These are phyloP conservation scores for Dunaliella primolecta DNA, from an alignment of 139 green algal species.

Conservation along the genomic window DNA sequence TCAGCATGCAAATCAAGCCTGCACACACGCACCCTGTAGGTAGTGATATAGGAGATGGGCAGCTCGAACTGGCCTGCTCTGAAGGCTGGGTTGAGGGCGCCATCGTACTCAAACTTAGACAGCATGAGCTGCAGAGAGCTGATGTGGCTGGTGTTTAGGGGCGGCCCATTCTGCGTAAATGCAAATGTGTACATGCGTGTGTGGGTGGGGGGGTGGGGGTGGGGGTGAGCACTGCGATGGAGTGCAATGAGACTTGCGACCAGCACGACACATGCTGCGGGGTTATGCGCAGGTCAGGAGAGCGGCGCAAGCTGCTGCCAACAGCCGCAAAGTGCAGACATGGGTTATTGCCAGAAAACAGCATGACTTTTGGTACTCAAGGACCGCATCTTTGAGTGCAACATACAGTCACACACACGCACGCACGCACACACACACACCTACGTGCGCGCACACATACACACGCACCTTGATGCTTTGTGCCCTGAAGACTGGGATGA, in stretches of 20 bases:
- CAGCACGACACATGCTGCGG: too few species aligned
- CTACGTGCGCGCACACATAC: neutral
- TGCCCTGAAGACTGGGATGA: conserved; percentile 82
- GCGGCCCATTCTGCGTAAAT: conserved; percentile 14
- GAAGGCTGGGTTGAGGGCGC: conserved; percentile 86
- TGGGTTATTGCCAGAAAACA: too few species aligned
- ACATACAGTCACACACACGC: neutral
- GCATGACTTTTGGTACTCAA: too few species aligned
- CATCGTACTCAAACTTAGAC: conserved; percentile 96
- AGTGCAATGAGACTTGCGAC: too few species aligned
- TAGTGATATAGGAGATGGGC: conserved; percentile 60
- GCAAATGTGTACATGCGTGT: too few species aligned
- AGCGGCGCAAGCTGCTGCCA: too few species aligned
- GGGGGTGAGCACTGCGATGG: too few species aligned
- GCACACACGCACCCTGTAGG: conserved; percentile 47
- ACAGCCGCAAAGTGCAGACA: too few species aligned
- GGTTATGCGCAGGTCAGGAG: too few species aligned
- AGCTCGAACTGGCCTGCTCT: conserved; percentile 72
- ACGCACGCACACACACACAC: conserved; percentile 9
- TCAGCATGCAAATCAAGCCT: too few species aligned
- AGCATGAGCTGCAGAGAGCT: conserved; percentile 80
- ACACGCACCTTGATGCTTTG: conserved; percentile 43
- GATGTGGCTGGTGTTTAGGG: conserved; percentile 61
- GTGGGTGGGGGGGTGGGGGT: too few species aligned
- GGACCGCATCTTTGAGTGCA: too few species aligned